phyloP scores from a whole-genome alignment of 345 rosid genomes.

The Physaria fendleri region DNA sequence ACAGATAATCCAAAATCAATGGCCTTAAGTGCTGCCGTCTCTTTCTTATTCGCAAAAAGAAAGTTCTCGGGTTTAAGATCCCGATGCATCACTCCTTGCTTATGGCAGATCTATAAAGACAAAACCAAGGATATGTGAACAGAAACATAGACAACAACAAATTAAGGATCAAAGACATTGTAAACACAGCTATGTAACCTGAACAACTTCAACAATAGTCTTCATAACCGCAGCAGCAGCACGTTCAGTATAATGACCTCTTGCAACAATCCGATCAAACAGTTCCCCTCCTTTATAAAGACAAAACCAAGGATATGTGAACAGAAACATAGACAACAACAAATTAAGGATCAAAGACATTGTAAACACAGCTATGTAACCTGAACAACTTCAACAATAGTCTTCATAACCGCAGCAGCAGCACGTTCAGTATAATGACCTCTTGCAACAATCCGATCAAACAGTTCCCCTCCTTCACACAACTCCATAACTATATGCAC shows the following conservation, averaged over 20 bases:
- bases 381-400: slow-evolving; percentile 91
- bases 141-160: too few relatives aligned
- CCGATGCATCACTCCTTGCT: slow-evolving; percentile 76
- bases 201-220: slow-evolving; percentile 86
- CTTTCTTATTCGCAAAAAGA: slow-evolving; percentile 76
- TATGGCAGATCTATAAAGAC: slow-evolving; percentile 51
- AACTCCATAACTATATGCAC: slow-evolving; percentile 90
- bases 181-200: slow-evolving; percentile 38
- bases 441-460: slow-evolving; percentile 83
- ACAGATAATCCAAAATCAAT: slow-evolving; percentile 86
- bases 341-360: too few relatives aligned
- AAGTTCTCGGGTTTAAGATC: slow-evolving; percentile 91
- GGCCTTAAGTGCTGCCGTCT: slow-evolving; percentile 55
- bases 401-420: slow-evolving; percentile 68
- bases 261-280: slow-evolving; percentile 77
- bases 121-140: not conserved
- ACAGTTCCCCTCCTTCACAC: slow-evolving; percentile 89
- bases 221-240: slow-evolving; percentile 75
- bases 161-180: too few relatives aligned
- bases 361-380: slow-evolving; percentile 30
- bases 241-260: slow-evolving; percentile 90
- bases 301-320: too few relatives aligned
- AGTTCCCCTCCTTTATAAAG: too few relatives aligned
- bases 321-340: too few relatives aligned
- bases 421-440: slow-evolving; percentile 93